Evolutionary conservation across 2,329 filamentous ascomycete genomes (phyloP).

Genomic region (Hawksworthiomyces lignivorus): DNA sequence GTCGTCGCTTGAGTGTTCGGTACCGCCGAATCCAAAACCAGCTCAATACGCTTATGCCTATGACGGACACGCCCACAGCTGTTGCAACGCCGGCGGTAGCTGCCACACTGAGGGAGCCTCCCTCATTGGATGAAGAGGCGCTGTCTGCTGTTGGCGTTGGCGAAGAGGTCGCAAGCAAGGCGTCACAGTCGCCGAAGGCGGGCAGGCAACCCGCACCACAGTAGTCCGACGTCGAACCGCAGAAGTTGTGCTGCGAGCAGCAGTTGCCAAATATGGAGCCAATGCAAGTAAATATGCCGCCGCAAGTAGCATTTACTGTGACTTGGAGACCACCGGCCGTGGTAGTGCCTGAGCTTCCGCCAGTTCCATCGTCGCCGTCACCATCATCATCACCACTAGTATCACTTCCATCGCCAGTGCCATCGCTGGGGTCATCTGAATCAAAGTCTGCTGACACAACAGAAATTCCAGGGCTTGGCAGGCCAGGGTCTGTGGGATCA

Average conservation of each 20-base stretch:
- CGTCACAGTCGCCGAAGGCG: constrained; percentile 5
- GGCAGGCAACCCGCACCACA: constrained; percentile 10
- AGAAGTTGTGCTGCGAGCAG: constrained; percentile 11
- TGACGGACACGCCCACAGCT: background rate
- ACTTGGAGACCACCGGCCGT: background rate
- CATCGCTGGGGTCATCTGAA: background rate
- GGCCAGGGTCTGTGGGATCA: constrained; percentile 2
- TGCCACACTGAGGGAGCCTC: background rate
- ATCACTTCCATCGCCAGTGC: background rate
- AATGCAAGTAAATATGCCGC: constrained; percentile 7
- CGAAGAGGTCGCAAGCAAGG: background rate
- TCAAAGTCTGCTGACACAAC: background rate
- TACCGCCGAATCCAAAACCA: constrained; percentile 2
- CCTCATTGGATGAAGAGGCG: background rate
- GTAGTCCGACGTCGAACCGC: constrained; percentile 8
- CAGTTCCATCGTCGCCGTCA: background rate
- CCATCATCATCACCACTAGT: background rate
- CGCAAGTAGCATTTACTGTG: constrained; percentile 9
- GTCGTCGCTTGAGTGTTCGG: no score
- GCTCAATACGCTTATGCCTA: background rate
- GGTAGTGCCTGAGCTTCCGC: background rate
- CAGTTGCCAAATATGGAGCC: constrained; percentile 10
- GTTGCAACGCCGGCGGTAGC: constrained; percentile 6
- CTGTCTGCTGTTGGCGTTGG: background rate
- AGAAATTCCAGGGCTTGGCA: constrained; percentile 1